Evolutionary conservation across 208 protist genomes (phyloP).

Genomic region (Leishmania major): DNA sequence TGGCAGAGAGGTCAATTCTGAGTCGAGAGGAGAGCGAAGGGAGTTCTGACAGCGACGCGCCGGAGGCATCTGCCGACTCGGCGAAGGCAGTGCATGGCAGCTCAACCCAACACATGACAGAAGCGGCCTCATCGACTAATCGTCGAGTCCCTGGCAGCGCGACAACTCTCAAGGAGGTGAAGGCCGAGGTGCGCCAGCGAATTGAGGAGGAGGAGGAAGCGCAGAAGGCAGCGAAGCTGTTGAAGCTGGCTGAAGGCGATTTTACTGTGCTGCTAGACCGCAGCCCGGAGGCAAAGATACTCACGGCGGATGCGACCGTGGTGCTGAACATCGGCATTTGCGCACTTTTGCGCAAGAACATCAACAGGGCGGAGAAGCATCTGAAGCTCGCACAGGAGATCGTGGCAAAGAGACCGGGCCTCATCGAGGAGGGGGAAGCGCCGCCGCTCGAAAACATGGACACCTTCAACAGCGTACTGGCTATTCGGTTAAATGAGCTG

Average conservation of each 20-base stretch:
- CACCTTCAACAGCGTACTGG: conserved; percentile 55
- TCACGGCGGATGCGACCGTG: conserved; percentile 48
- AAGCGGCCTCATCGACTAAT: background rate
- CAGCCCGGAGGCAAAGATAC: conserved; percentile 27
- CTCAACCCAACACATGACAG: background rate
- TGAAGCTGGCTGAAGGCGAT: conserved; percentile 45
- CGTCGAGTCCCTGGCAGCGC: background rate
- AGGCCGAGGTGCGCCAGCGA: conserved; percentile 47
- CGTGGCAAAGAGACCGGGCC: conserved; percentile 48
- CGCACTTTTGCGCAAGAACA: conserved; percentile 52
- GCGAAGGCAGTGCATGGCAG: background rate
- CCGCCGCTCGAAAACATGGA: conserved; percentile 67
- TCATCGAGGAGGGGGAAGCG: conserved; percentile 65
- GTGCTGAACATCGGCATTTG: conserved; percentile 78
- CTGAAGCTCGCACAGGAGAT: conserved; percentile 68
- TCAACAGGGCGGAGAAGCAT: conserved; percentile 68
- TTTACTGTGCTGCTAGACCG: conserved; percentile 48
- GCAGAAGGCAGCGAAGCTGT: background rate
- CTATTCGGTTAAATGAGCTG: conserved; percentile 50
- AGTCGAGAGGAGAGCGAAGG: conserved; percentile 7
- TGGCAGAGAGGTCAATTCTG: conserved; percentile 44
- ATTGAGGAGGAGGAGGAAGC: conserved; percentile 30
- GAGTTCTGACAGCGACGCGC: background rate
- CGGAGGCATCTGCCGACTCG: background rate
- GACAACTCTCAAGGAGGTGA: conserved; percentile 17